Evolutionary conservation across 768 basidiomycete genomes (phyloP), one percentile per base, ranked within the genome.

Genomic region (Gyrodon lividus): DNA sequence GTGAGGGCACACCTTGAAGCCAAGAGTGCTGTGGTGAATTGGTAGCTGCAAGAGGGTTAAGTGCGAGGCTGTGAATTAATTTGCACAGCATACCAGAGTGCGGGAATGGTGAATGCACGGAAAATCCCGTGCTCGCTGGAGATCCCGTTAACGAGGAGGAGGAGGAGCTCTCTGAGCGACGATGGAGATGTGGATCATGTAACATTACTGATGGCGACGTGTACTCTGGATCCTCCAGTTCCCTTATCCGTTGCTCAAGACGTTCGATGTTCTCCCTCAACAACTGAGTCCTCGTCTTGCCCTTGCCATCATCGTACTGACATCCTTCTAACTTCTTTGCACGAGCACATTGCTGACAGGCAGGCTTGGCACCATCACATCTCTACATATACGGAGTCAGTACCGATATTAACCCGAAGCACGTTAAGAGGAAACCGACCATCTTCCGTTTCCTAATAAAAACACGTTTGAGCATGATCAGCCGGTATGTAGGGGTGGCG

Each of bases 221-320:
- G 60, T 84, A 82, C 53, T 87, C 86, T 0, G 87, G 82, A 71
- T 82, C 84, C 66, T 89, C 87, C 54, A 90, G 82, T 59, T 90
- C 86, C 44, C 78, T 76, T 55, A 90, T 79, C 50, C 87, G 74
- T 40, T 82, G 74, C 65, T 91, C 87, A 50, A 90, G 81, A 34
- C 82, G 82, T 39, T 76, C 74, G 56, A 91, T 87, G 61, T 84
- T 86, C 65, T 91, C 89, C 50, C 87, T 83, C 51, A 91, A 77
- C 44, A 89, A 66, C 61, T 90, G 88, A 0, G 89, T 90, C 54
- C 87, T 77, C 40, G 87, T 89, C 73, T 89, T 90, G 43, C 86
- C 86, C 72, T 86, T 88, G 22, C 89, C 89, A 68, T 91, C 89
- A 59, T 91, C 89, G 65, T 90, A 91, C 61, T 87, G 86, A 68